Evolutionary conservation across 176 grass and related monocot species (phyloP), one percentile per base, ranked within the genome.

Genomic region (Stipa capillata): DNA sequence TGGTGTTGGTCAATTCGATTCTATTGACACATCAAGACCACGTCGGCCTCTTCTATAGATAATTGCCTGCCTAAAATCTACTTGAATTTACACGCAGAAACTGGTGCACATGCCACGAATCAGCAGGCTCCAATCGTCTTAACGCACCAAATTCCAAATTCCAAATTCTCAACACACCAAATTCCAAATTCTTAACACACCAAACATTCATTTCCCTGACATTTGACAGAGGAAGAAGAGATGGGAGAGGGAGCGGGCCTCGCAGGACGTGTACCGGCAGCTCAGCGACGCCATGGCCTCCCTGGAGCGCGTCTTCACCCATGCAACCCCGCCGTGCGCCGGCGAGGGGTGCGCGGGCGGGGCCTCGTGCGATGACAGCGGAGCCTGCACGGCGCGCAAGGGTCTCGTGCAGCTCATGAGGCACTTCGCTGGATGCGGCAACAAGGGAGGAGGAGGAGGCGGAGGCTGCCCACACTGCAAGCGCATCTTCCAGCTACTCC

Each of bases 221-320:
- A 2, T 34, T 10, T 45, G 39, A 68, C 89, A 95, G 93, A 93
- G 90, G 28, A 91, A 82, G 36, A 70, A 75, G 68, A 81, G 77
- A 61, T 97, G 93, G 90, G 75, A 45, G 23, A 71, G 81, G 23
- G 82, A 86, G 36, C 73, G 87, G 32, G 76, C 51, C 5, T 79
- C 77, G 2, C 87, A 89, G 79, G 74, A 79, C 47, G 85, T 82
- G 39, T 97, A 97, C 83, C 72, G 54, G 29, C 83, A 89, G 76
- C 72, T 97, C 60, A 87, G 77, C 40, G 88, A 90, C 64, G 88
- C 90, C 65, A 97, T 91, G 88, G 73, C 77, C 33, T 56, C 84
- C 21, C 80, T 97, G 36, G 49, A 87, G 7, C 77, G 60, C 79
- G 67, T 80, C 71, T 93, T 89, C 44, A 3, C 74, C 1, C 59